Percentiles rank a stretch among this genome's conserved stretches.
Conservation (phyloP, 345 rosid species). For the Ricinus communis region DNA sequence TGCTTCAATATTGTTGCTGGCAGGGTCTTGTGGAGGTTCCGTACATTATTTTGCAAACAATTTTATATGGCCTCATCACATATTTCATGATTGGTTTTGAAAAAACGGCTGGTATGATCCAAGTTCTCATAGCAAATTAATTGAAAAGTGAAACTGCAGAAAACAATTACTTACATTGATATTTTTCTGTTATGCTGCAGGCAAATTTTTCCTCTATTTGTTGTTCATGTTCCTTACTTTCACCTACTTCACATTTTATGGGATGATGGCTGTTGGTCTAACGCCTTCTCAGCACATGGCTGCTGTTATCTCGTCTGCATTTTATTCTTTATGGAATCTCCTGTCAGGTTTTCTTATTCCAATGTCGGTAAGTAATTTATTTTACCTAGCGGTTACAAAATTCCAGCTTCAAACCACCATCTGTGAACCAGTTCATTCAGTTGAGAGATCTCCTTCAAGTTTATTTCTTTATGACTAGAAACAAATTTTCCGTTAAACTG, state of each 20-base stretch:
- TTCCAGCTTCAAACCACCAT: background rate
- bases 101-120: conserved; percentile 61
- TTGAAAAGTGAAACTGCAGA: background rate
- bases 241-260: conserved; percentile 85
- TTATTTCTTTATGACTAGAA: no score
- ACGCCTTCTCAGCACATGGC: conserved; percentile 77
- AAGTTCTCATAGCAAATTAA: background rate
- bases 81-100: conserved; percentile 83
- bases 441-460: no score
- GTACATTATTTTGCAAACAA: conserved; percentile 66
- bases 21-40: conserved; percentile 93
- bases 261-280: conserved; percentile 94
- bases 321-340: conserved; percentile 91
- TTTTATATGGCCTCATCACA: conserved; percentile 71
- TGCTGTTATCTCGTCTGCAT: conserved; percentile 81
- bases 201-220: conserved; percentile 64
- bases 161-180: background rate
- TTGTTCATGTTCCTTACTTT: conserved; percentile 89
- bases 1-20: background rate
- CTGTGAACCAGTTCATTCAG: background rate
- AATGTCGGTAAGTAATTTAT: conserved; percentile 54
- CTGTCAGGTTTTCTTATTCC: conserved; percentile 84
- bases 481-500: no score
- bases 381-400: no score
- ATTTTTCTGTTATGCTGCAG: conserved; percentile 38